Percentiles rank a stretch among this genome's conserved stretches.
Evolutionary conservation across 2,329 filamentous ascomycete species (phyloP).

Genomic region (Thielaviopsis populi): DNA sequence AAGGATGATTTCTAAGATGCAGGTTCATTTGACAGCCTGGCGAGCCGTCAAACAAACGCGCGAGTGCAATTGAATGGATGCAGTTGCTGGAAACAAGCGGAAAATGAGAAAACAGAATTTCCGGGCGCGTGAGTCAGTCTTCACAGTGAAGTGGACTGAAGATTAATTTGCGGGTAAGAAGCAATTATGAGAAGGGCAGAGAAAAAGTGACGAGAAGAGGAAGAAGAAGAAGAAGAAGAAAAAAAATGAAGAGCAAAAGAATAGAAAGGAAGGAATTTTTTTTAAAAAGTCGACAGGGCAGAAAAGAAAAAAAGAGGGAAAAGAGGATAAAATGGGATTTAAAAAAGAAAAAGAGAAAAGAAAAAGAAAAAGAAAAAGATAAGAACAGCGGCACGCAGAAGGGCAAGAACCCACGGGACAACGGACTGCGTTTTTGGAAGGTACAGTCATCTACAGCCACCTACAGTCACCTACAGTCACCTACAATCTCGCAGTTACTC

Average conservation of each 20-base stretch:
- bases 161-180: background rate
- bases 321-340: background rate
- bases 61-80: conserved; percentile 26
- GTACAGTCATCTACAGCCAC: background rate
- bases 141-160: conserved; percentile 7
- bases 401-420: background rate
- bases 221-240: conserved; percentile 16
- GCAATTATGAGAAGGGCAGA: conserved; percentile 1
- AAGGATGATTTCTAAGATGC: conserved; percentile 51
- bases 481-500: no score
- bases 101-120: conserved; percentile 14
- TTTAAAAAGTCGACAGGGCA: background rate
- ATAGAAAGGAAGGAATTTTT: conserved; percentile 19
- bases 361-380: conserved; percentile 18
- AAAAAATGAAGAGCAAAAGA: conserved; percentile 12
- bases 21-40: conserved; percentile 96
- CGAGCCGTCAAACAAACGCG: conserved; percentile 85
- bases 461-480: no score
- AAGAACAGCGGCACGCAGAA: background rate
- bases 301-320: conserved; percentile 1
- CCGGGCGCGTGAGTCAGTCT: conserved; percentile 7
- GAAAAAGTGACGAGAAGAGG: conserved; percentile 15
- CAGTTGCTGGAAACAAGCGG: conserved; percentile 18
- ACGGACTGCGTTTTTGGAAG: background rate
- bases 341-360: conserved; percentile 2